Evolutionary conservation across 306 rosid species (phyloP), one percentile per base, ranked within the genome.

Genomic region (Inga oerstediana): DNA sequence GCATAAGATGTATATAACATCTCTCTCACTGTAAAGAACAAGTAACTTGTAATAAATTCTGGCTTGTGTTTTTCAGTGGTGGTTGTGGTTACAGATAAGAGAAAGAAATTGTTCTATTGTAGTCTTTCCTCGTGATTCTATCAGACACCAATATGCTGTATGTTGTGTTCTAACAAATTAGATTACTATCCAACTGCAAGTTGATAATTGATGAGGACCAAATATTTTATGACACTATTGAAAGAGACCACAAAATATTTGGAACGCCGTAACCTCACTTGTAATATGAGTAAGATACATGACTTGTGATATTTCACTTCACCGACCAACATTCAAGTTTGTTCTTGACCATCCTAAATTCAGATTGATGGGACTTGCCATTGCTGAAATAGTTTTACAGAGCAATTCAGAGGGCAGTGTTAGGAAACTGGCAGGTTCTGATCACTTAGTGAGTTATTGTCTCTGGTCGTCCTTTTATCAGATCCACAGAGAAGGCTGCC

Each of bases 1-100:
- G 84, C 83, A 49, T 46, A 74, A 77, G 72, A 56, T 83, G 83
- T 83, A 69, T 51, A 81, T 66, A 58, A 9, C 12, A 72, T 56
- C 6, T 80, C n/a, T 79, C 37, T 64, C 30, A 80, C 72, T 74
- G 75, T 67, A 77, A 73, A 78, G 83, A 65, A 58, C 24, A 35
- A 65, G 79, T 54, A 61, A 68, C 78, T 78, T 78, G 80, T 68
- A 78, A 72, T 77, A 72, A 81, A 65, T 10, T 58, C 48, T 51
- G 43, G 74, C 54, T 74, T 58, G 37, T 83, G 82, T 76, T 75
- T 37, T 39, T 22, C 79, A 59, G 68, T 43, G 74, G 54, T 64
- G 61, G 76, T 43, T 74, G 13, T 0, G 48, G 58, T 70, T 19
- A 41, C 32, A 70, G 48, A 68, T 46, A 34, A 65, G 71, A 13